Evolutionary conservation across 805 yeast species (phyloP).

Genomic region (Candida mattraensis): DNA sequence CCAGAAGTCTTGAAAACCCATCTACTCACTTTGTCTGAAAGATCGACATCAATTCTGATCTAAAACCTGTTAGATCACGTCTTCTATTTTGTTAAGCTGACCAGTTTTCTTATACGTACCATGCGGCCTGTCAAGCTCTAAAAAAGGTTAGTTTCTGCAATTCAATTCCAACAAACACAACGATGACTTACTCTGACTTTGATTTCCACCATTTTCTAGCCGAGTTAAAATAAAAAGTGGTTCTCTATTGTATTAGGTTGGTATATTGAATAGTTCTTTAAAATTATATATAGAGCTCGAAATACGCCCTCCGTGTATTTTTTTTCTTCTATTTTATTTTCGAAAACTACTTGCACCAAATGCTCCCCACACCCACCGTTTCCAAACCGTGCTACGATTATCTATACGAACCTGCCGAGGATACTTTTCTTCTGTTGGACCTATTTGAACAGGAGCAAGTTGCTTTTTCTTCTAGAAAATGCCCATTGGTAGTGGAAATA

Average conservation of each 20-base stretch:
- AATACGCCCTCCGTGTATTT: too few species aligned
- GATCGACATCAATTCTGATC: slow-evolving; percentile 74
- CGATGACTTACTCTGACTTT: slow-evolving; percentile 33
- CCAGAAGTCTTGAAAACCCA: not conserved
- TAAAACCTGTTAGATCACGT: slow-evolving; percentile 18
- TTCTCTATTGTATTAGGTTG: too few species aligned
- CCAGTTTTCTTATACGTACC: slow-evolving; percentile 34
- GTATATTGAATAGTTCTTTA: too few species aligned
- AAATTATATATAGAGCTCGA: too few species aligned
- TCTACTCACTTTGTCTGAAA: slow-evolving; percentile 57
- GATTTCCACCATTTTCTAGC: slow-evolving; percentile 26
- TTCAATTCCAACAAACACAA: too few species aligned
- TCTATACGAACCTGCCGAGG: slow-evolving; percentile 96
- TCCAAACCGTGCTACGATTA: slow-evolving; percentile 55
- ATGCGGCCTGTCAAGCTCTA: slow-evolving; percentile 79
- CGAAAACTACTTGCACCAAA: slow-evolving; percentile 25
- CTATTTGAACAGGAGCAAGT: slow-evolving; percentile 62
- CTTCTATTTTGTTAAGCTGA: not conserved
- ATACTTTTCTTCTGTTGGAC: slow-evolving; percentile 81
- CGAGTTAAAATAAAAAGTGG: too few species aligned
- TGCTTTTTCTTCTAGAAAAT: slow-evolving; percentile 31
- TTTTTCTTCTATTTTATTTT: not conserved
- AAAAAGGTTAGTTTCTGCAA: slow-evolving; percentile 3
- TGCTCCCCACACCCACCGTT: slow-evolving; percentile 81
- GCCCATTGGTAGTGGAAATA: slow-evolving; percentile 68